Percentiles rank a stretch among this genome's conserved stretches.
Evolutionary conservation across 306 rosid genomes (phyloP).

Genomic region (Dalbergia oliveri): DNA sequence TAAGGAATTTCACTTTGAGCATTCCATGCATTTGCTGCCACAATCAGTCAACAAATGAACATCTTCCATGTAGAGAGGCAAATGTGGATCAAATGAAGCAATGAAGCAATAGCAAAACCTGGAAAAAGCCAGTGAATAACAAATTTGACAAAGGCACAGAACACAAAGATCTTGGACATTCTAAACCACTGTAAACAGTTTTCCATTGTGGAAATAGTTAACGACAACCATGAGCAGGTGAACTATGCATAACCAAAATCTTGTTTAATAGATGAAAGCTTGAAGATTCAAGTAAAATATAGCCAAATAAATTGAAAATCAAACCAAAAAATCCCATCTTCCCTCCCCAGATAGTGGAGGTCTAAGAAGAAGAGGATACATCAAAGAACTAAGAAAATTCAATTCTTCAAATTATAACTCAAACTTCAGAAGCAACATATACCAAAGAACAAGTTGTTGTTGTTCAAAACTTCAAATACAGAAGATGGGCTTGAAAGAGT

Average conservation of each 20-base stretch:
- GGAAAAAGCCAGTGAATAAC: conserved; percentile 14
- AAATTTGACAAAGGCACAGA: conserved; percentile 13
- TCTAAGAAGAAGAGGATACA: conserved; percentile 8
- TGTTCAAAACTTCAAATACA: neutral
- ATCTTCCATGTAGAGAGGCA: conserved; percentile 2
- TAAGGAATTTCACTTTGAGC: conserved; percentile 25
- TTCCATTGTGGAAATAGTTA: neutral
- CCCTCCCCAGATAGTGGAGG: neutral
- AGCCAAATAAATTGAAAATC: neutral
- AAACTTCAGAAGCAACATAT: conserved; percentile 28
- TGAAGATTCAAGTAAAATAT: neutral
- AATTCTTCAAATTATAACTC: conserved; percentile 7
- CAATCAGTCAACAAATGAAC: conserved; percentile 13
- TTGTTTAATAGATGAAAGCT: neutral
- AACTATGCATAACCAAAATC: conserved; percentile 34
- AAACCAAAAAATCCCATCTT: neutral
- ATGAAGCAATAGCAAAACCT: neutral
- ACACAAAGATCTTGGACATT: neutral
- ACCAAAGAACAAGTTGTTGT: neutral
- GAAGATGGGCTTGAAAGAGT: neutral
- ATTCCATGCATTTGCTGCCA: neutral
- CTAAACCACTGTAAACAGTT: neutral
- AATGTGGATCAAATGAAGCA: conserved; percentile 14
- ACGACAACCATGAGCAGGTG: conserved; percentile 26
- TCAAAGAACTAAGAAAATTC: conserved; percentile 15